Conservation (phyloP, 179 eudicot species). For the Monotropa hypopitys region DNA sequence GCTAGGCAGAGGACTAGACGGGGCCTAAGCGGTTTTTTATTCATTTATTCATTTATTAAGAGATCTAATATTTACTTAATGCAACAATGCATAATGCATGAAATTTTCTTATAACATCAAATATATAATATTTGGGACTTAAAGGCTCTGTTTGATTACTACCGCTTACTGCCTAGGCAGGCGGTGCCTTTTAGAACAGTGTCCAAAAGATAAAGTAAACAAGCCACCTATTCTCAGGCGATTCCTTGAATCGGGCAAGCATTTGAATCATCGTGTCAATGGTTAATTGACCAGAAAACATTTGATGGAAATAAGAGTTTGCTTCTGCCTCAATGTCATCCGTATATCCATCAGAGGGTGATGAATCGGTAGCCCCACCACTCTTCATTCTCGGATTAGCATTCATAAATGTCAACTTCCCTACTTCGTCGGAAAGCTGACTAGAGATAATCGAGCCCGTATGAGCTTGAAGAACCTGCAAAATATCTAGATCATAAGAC, state of each 20-base stretch:
- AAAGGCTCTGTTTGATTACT: too few species aligned
- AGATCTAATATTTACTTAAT: too few species aligned
- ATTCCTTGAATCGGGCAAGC: constrained; percentile 81
- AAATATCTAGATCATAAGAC: background rate
- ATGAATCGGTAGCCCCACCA: constrained; percentile 41
- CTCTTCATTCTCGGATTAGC: constrained; percentile 32
- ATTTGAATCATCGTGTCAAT: constrained; percentile 75
- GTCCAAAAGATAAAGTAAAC: background rate
- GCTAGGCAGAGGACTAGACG: too few species aligned
- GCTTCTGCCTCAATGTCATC: constrained; percentile 84
- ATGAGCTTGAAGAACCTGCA: constrained; percentile 77
- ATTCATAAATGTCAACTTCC: constrained; percentile 38
- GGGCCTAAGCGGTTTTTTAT: too few species aligned
- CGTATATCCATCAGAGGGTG: constrained; percentile 37
- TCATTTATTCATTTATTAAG: too few species aligned
- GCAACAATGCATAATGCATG: too few species aligned
- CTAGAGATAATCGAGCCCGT: constrained; percentile 28
- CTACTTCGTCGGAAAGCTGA: constrained; percentile 58
- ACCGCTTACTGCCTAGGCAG: too few species aligned
- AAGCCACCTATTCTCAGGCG: constrained; percentile 57
- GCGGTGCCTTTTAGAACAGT: too few species aligned
- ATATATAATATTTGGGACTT: too few species aligned
- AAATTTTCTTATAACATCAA: too few species aligned
- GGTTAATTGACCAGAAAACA: constrained; percentile 68
- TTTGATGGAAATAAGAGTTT: constrained; percentile 72